Conservation (phyloP, 176 grass and related monocot genomes). For the Carex littledalei region DNA sequence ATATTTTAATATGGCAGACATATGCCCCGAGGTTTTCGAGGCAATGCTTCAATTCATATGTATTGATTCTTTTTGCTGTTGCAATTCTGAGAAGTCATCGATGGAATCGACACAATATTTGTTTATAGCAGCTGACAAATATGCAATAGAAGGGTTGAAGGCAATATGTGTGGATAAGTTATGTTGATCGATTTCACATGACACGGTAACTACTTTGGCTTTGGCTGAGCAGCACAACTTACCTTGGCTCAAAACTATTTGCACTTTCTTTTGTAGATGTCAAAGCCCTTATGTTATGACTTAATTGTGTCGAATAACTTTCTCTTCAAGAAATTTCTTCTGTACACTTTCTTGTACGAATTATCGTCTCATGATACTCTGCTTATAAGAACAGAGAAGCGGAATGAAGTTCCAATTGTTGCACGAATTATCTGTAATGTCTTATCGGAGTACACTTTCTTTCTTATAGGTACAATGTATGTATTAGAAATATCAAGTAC, state of each 20-base stretch:
- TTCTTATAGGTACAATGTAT: too few relatives aligned
- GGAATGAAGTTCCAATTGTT: too few relatives aligned
- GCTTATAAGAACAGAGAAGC: too few relatives aligned
- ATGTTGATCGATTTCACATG: not conserved
- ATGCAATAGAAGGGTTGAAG: not conserved
- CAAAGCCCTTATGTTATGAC: too few relatives aligned
- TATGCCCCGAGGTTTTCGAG: not conserved
- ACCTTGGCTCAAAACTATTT: not conserved
- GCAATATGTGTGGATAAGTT: not conserved
- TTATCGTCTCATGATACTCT: too few relatives aligned
- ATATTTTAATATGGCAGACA: not conserved
- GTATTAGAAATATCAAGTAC: too few relatives aligned
- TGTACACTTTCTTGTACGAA: too few relatives aligned
- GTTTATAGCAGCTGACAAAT: not conserved
- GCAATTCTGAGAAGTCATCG: not conserved
- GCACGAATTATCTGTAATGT: too few relatives aligned
- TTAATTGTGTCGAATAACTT: too few relatives aligned
- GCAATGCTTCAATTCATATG: not conserved
- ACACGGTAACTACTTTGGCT: not conserved
- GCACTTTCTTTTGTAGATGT: too few relatives aligned
- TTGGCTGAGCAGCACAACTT: not conserved
- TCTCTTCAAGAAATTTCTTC: too few relatives aligned
- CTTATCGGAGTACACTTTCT: too few relatives aligned
- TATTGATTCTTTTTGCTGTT: not conserved
- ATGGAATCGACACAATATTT: not conserved